Conservation (phyloP, 2,329 filamentous ascomycete genomes). For the Elsinoe batatas region DNA sequence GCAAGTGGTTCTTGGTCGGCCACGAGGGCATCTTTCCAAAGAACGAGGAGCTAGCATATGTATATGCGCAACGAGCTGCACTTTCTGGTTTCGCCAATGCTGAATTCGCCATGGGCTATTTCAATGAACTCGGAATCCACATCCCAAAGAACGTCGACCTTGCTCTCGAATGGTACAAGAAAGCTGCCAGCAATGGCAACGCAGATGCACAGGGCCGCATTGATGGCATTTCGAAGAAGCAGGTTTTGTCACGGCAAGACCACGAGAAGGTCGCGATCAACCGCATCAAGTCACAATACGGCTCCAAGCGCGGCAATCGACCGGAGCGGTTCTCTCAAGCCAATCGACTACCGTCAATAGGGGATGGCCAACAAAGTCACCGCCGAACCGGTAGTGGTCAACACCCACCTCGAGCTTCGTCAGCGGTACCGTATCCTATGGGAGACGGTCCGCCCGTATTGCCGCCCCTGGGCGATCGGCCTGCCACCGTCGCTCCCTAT, state of each 20-base stretch:
- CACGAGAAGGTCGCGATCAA: conserved; percentile 86
- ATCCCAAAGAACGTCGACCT: conserved; percentile 74
- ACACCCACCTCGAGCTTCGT: conserved; percentile 16
- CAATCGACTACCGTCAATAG: conserved; percentile 31
- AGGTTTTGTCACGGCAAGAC: conserved; percentile 69
- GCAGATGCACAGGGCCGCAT: conserved; percentile 75
- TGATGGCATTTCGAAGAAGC: conserved; percentile 73
- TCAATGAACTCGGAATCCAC: conserved; percentile 91
- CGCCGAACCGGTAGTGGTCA: neutral
- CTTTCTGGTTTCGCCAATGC: conserved; percentile 73
- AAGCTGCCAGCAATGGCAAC: conserved; percentile 83
- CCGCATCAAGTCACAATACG: conserved; percentile 58
- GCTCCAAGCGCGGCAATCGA: conserved; percentile 40
- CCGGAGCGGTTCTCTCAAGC: conserved; percentile 35
- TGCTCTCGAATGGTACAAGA: conserved; percentile 80
- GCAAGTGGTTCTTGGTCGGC: conserved; percentile 96
- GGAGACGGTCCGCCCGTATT: conserved; percentile 13
- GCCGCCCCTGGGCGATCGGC: conserved; percentile 31
- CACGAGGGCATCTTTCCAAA: conserved; percentile 88
- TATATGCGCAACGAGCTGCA: conserved; percentile 81
- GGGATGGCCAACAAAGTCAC: conserved; percentile 20
- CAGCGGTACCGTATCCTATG: conserved; percentile 33
- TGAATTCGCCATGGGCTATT: conserved; percentile 95
- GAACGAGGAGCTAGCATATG: conserved; percentile 88
- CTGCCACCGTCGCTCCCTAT: conserved; percentile 58